phyloP scores from a whole-genome alignment of 768 basidiomycete species.

The Cyclocybe aegerita region DNA sequence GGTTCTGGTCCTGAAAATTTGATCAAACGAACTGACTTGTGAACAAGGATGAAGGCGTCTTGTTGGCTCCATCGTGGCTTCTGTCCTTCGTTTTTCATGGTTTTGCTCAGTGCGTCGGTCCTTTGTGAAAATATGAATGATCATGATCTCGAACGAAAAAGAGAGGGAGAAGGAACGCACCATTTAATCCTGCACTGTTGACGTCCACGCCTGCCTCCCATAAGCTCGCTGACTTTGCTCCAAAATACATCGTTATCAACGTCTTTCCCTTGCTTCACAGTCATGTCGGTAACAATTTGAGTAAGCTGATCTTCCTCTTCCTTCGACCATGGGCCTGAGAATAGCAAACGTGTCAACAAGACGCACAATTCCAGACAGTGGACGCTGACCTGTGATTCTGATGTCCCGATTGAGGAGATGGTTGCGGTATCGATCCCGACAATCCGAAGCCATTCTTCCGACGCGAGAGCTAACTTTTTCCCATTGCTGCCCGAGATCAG shows the following conservation, averaged over 20 bases:
- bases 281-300: conserved; percentile 74
- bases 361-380: background rate
- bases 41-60: conserved; percentile 79
- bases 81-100: conserved; percentile 68
- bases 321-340: conserved; percentile 67
- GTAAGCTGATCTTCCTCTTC: conserved; percentile 79
- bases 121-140: conserved; percentile 30
- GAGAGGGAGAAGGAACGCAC: conserved; percentile 31
- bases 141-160: background rate
- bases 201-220: conserved; percentile 74
- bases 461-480: conserved; percentile 72
- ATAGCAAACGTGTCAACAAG: background rate
- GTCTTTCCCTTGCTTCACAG: conserved; percentile 67
- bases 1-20: background rate
- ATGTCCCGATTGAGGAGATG: conserved; percentile 69
- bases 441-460: conserved; percentile 76
- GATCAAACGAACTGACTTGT: conserved; percentile 55
- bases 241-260: conserved; percentile 82
- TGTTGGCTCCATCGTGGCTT: conserved; percentile 72
- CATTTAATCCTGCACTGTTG: conserved; percentile 91
- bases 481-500: conserved; percentile 74
- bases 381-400: conserved; percentile 51
- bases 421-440: conserved; percentile 84
- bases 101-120: conserved; percentile 76
- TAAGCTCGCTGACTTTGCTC: conserved; percentile 71